These are phyloP conservation scores for Claviceps purpurea DNA, from an alignment of 2,329 filamentous ascomycete species.

Conservation along the genomic window DNA sequence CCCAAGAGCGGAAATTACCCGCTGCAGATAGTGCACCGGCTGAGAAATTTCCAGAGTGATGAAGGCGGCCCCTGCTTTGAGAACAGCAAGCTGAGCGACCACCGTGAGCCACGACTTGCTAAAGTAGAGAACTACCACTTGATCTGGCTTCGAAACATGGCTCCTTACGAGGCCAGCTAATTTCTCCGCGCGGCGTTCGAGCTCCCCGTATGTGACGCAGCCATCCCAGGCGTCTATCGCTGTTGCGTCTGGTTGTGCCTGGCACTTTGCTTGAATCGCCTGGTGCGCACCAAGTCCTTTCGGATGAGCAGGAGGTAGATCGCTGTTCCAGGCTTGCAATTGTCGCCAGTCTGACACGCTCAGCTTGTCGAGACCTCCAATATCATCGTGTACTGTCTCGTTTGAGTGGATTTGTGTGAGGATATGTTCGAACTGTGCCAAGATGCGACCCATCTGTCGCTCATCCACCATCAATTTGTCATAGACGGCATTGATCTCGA, in stretches of 20 bases:
- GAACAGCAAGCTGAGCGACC: background rate
- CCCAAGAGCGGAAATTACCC: background rate
- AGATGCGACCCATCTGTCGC: background rate
- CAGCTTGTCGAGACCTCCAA: background rate
- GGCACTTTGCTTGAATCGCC: background rate
- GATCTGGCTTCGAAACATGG: background rate
- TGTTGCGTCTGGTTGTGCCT: background rate
- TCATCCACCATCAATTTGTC: background rate
- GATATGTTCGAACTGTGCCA: background rate
- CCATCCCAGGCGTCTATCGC: background rate
- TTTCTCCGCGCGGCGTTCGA: background rate
- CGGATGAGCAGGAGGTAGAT: too few species aligned
- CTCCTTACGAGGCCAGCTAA: background rate
- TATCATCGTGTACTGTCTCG: background rate
- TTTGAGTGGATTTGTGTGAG: background rate
- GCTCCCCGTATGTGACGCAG: background rate
- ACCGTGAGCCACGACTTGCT: background rate
- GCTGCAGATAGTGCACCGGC: background rate
- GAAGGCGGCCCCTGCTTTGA: background rate
- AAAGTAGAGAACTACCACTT: background rate
- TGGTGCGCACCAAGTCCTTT: background rate
- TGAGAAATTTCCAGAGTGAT: background rate
- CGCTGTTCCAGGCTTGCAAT: background rate
- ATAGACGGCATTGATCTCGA: background rate
- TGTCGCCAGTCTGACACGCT: background rate